Evolutionary conservation across 192 early-diverging fungal species (phyloP), one percentile per base, ranked within the genome.

Genomic region (Powellomyces hirtus): DNA sequence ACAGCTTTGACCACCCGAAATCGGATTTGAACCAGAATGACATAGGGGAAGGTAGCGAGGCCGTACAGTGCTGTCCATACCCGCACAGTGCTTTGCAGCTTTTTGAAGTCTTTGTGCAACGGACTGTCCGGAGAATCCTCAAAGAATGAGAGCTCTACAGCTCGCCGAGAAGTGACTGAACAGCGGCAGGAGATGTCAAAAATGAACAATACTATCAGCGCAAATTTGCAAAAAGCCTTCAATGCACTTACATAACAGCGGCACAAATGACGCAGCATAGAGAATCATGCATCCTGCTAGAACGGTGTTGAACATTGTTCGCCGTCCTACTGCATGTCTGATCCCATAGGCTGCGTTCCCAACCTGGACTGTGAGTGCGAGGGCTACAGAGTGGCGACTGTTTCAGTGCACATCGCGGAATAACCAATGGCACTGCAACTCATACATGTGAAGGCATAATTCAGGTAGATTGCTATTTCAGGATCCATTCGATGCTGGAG

Each of bases 11-110:
- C 67, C 13, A 69, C 67, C 30, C 57, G 37, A 46, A 69, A 69
- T 53, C 70, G n/a, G 29, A 72, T 64, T 34, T 72, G 70, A 6
- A 72, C 62, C 36, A 72, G 42, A 22, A 72, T 52, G 18, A 72
- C 31, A 24, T 72, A 72, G 11, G 29, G 26, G 20, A 72, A 45
- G 0, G 70, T 72, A 18, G 62, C 50, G 0, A 64, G 10, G 26
- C 53, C 62, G 33, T 64, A 72, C 0, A 59, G 20, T 1, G 40
- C 70, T 2, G 62, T 72, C 60, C 61, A 72, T 3, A 56, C 26
- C 38, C 56, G 53, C 18, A 68, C 22, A 27, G 55, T 60, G 34
- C 4, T 37, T 20, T 60, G 36, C 53, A 31, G 53, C 26, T 34
- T 27, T 30, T 33, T 3, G 18, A 56, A 56, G 18, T 56, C 10